Percentiles rank a stretch among this genome's conserved stretches.
Evolutionary conservation across 345 rosid genomes (phyloP).

Genomic region (Brassica juncea): DNA sequence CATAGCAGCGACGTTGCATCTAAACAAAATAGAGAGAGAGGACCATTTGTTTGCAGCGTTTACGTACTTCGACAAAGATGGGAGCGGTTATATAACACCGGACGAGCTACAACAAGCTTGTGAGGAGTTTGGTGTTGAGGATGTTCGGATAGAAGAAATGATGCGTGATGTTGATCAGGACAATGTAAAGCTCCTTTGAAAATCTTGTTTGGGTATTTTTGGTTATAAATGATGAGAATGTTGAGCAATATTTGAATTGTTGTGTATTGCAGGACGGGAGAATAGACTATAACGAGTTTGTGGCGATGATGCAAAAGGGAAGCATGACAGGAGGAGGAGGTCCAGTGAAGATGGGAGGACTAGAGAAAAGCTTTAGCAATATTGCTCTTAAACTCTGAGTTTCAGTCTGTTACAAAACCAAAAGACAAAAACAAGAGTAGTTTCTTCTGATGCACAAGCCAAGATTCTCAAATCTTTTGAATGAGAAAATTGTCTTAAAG

Average conservation of each 20-base stretch:
- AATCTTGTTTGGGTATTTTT: background rate
- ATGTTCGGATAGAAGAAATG: slow-evolving; percentile 71
- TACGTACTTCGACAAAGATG: slow-evolving; percentile 85
- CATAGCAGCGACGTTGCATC: slow-evolving; percentile 83
- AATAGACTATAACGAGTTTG: slow-evolving; percentile 81
- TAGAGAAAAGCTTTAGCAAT: slow-evolving; percentile 52
- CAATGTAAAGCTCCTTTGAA: slow-evolving; percentile 51
- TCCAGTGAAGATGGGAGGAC: slow-evolving; percentile 46
- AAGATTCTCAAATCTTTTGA: background rate
- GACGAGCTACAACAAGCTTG: slow-evolving; percentile 94
- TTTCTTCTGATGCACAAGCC: slow-evolving; percentile 1
- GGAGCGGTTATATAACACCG: slow-evolving; percentile 83
- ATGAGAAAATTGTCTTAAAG: slow-evolving; percentile 20
- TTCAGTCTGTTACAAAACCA: slow-evolving; percentile 22
- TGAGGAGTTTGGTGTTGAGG: slow-evolving; percentile 76
- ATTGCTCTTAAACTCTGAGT: slow-evolving; percentile 46
- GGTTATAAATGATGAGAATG: background rate
- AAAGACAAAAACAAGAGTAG: slow-evolving; percentile 21
- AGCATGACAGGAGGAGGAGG: slow-evolving; percentile 42
- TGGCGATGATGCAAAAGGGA: slow-evolving; percentile 80
- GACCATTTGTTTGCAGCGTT: slow-evolving; percentile 84
- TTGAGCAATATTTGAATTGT: background rate
- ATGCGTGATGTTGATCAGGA: slow-evolving; percentile 80
- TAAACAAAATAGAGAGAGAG: slow-evolving; percentile 79
- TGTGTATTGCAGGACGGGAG: slow-evolving; percentile 58